Base-by-base conservation (phyloP, 148 eudicot genomes). In the Camellia japonica region DNA sequence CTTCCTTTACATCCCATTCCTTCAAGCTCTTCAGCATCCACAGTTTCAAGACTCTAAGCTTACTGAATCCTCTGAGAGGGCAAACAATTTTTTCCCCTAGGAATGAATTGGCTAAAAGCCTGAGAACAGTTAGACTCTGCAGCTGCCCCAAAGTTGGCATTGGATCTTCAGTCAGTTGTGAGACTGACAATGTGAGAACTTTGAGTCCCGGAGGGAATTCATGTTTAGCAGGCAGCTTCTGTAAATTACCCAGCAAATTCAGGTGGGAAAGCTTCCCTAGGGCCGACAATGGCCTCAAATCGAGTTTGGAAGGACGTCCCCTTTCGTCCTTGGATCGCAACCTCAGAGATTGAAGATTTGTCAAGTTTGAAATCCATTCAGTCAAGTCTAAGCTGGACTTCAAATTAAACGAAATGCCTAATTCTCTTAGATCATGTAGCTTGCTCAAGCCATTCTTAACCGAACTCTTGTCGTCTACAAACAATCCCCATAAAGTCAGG, bases 91-190 rank as follows among this genome's bases (percentile, higher is more conserved):
- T 38, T 49, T 71, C 0, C 61, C 84, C 89, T 6, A 20, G 10
- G 68, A 77, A 89, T 2, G 91, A 89, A 20, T 87, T 54, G 5
- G 84, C 85, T 6, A 89, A 84, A 47, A 89, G 87, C 81, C 89
- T 71, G 69, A 89, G 90, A 58, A 87, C 89, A 0, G 82, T 68
- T 41, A 89, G 80, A 20, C 11, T 6, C 5, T 68, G 73, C 51
- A 87, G 85, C 76, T 82, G 51, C 15, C 87, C 87, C 43, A 89
- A 80, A 52, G 66, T 54, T 42, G 23, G 11, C 90, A 89, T 89
- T 13, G 91, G 89, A 66, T 89, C 88, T 2, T 82, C 70, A 3
- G n/a, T 4, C 54, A 87, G 81, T 6, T 51, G 55, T 46, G 91
- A 85, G 78, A 83, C 75, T 8, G 88, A 87, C 79, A 89, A 46